phyloP scores from a whole-genome alignment of 192 early-diverging fungal genomes.

The Coemansia sp. region DNA sequence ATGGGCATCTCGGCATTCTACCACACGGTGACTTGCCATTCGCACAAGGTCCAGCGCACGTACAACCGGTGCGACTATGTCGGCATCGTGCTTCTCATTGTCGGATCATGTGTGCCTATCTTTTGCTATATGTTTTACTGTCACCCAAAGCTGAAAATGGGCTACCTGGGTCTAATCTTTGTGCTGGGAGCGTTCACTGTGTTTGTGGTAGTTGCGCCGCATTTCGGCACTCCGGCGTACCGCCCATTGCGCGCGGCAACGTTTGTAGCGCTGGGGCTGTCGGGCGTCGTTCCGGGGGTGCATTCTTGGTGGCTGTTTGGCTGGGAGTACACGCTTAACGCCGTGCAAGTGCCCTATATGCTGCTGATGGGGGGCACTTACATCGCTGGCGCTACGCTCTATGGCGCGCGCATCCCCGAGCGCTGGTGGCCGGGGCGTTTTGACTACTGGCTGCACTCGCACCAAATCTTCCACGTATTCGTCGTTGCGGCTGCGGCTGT shows the following conservation, averaged over 20 bases:
- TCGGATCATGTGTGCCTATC: constrained; percentile 55
- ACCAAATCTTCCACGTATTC: constrained; percentile 89
- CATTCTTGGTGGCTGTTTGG: constrained; percentile 70
- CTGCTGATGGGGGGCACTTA: constrained; percentile 75
- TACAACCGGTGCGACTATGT: constrained; percentile 95
- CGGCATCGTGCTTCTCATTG: constrained; percentile 82
- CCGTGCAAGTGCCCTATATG: constrained; percentile 64
- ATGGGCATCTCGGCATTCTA: constrained; percentile 76
- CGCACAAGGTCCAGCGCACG: constrained; percentile 56
- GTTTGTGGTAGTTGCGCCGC: constrained; percentile 58
- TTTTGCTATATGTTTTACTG: constrained; percentile 64
- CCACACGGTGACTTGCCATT: constrained; percentile 86
- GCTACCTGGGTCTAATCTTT: constrained; percentile 62
- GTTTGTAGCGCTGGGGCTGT: constrained; percentile 79
- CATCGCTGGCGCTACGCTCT: constrained; percentile 79
- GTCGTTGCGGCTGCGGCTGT: constrained; percentile 70
- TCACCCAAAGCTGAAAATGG: constrained; percentile 49
- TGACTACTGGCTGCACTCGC: constrained; percentile 78
- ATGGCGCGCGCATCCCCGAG: constrained; percentile 84
- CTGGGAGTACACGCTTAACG: constrained; percentile 55
- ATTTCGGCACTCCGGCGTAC: constrained; percentile 72
- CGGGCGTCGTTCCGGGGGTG: constrained; percentile 67
- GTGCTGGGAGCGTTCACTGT: constrained; percentile 66
- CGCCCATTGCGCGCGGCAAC: constrained; percentile 73
- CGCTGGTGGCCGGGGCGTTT: constrained; percentile 80